Evolutionary conservation across 208 protist species (phyloP).

Genomic region (Strigomonas culicis): DNA sequence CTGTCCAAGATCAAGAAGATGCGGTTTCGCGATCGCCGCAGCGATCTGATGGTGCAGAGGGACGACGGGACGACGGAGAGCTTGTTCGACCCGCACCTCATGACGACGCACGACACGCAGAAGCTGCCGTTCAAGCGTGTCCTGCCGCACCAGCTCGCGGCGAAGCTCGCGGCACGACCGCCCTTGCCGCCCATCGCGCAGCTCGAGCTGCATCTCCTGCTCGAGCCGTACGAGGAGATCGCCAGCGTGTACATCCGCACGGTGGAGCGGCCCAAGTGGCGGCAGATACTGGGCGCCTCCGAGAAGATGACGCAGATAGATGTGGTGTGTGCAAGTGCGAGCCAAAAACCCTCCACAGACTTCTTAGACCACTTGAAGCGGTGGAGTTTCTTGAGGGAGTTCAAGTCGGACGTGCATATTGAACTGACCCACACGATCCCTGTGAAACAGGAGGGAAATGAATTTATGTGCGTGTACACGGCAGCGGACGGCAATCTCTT

Average conservation of each 20-base stretch:
- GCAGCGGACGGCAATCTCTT: conserved; percentile 51
- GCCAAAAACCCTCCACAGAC: conserved; percentile 29
- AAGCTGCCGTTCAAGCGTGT: conserved; percentile 69
- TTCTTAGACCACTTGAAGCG: conserved; percentile 70
- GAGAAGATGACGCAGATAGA: conserved; percentile 85
- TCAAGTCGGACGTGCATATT: conserved; percentile 80
- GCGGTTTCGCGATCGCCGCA: conserved; percentile 21
- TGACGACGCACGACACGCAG: conserved; percentile 62
- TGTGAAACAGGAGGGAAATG: conserved; percentile 11
- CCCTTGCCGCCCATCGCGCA: conserved; percentile 71
- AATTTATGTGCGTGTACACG: conserved; percentile 63
- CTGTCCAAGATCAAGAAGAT: conserved; percentile 42
- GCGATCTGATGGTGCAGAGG: neutral
- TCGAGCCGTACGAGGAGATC: conserved; percentile 65
- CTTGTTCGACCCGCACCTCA: conserved; percentile 58
- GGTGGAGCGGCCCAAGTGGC: conserved; percentile 66
- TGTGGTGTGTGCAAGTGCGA: conserved; percentile 39
- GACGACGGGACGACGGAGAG: conserved; percentile 14
- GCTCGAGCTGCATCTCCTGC: conserved; percentile 82
- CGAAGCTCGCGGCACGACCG: conserved; percentile 30
- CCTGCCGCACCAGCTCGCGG: conserved; percentile 44
- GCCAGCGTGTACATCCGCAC: conserved; percentile 67
- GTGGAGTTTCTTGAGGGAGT: conserved; percentile 88
- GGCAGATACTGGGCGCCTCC: conserved; percentile 51
- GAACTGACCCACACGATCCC: conserved; percentile 54